Evolutionary conservation across 257 asterid genomes (phyloP), one percentile per base, ranked within the genome.

Genomic region (Gardenia jasminoides): DNA sequence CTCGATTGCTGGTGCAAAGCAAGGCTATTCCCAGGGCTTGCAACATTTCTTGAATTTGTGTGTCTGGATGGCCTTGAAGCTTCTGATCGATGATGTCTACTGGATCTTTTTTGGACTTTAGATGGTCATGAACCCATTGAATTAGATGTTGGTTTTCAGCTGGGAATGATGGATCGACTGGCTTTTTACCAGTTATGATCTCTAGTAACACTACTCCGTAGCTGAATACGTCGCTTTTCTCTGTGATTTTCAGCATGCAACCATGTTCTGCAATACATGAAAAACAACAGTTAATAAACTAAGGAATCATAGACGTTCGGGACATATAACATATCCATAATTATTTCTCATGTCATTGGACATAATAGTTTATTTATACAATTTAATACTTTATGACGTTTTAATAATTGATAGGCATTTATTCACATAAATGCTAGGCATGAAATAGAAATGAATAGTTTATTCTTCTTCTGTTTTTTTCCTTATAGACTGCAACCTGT

Each of bases 11-110:
- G 0, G 97, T 91, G 87, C 98, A 91, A 19, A 93, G 87, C n/a
- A 93, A 79, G 75, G 96, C 90, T 31, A 91, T 92, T 26, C 96
- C 97, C 0, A 93, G 92, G 83, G 94, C 91, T 82, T 93, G 97
- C 22, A 93, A 88, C 96, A 93, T 93, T 80, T 91, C 98, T 78
- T 93, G 97, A 44, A 93, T 80, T 62, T 91, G 96, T 67, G 96
- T 80, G 74, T 91, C 94, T 0, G 96, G 91, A 66, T 86, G 91
- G 66, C 96, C 94, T 86, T 90, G 97, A 10, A 93, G 90, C 67
- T 78, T 90, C 28, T 80, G 91, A 66, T 93, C 98, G 41, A 91
- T 79, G 12, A 88, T 80, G 20, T 87, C 90, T 19, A 87, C 85
- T 0, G 97, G 97, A 72, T 93, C 91, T 73, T 69, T 76, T 66